phyloP scores from a whole-genome alignment of 2,329 filamentous ascomycete genomes.

The Metarhizium sp. region DNA sequence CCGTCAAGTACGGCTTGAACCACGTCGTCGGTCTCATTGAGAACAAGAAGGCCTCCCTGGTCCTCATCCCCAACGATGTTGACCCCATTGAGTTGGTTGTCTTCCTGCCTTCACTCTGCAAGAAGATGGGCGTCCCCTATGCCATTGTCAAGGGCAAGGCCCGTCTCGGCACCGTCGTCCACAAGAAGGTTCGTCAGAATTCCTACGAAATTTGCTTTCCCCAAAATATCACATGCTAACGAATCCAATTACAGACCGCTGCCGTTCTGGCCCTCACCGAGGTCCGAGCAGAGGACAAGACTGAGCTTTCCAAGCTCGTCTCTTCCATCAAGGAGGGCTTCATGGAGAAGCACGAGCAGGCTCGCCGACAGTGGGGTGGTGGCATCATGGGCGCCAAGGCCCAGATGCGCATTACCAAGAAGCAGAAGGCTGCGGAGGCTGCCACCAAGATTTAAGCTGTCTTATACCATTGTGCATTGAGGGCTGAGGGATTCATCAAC shows the following conservation, averaged over 20 bases:
- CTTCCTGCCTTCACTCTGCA: constrained; percentile 97
- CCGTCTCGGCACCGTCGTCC: constrained; percentile 93
- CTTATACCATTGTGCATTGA: constrained; percentile 30
- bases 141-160: constrained; percentile 99
- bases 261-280: constrained; percentile 93
- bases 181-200: constrained; percentile 75
- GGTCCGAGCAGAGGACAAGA: constrained; percentile 97
- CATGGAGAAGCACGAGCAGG: constrained; percentile 88
- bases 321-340: constrained; percentile 97
- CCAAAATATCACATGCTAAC: background rate
- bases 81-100: constrained; percentile 99
- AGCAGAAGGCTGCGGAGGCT: constrained; percentile 84
- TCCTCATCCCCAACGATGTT: constrained; percentile 98
- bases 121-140: constrained; percentile 99
- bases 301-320: constrained; percentile 92
- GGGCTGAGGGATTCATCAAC: constrained; percentile 24
- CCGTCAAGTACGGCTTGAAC: constrained; percentile 99
- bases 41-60: constrained; percentile 99
- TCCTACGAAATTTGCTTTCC: background rate
- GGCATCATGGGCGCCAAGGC: constrained; percentile 99
- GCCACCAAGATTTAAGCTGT: constrained; percentile 90
- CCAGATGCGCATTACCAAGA: constrained; percentile 67
- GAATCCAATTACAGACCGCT: constrained; percentile 56
- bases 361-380: constrained; percentile 93
- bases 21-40: constrained; percentile 95